Percentiles rank a stretch among this genome's conserved stretches.
Evolutionary conservation across 192 early-diverging fungal genomes (phyloP).

Genomic region (Gigaspora rosea): DNA sequence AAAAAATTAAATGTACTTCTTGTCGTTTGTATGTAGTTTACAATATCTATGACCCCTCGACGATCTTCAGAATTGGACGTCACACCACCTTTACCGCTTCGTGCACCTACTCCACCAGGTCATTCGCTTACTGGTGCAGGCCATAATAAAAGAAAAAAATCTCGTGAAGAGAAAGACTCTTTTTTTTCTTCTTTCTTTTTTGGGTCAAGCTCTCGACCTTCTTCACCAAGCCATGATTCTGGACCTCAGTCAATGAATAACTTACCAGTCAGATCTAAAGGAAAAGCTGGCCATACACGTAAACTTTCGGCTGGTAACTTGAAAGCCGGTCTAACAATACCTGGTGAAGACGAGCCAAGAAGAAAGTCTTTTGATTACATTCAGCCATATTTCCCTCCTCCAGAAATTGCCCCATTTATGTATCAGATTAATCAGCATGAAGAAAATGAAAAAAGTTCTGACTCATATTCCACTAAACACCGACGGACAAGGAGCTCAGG

Average conservation of each 20-base stretch:
- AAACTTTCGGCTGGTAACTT: no score
- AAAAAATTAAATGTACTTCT: background rate
- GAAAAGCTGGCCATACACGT: no score
- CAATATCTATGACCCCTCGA: background rate
- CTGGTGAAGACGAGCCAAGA: constrained; percentile 7
- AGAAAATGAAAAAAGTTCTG: background rate
- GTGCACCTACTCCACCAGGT: background rate
- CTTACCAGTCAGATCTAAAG: no score
- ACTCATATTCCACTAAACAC: background rate
- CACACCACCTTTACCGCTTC: constrained; percentile 13
- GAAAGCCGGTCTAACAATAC: background rate
- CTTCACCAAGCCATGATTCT: constrained; percentile 8
- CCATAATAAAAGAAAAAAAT: constrained; percentile 29
- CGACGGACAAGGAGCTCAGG: constrained; percentile 12
- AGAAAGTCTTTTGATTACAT: constrained; percentile 27
- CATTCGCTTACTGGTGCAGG: background rate
- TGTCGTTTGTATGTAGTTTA: background rate
- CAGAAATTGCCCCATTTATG: constrained; percentile 26
- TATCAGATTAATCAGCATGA: background rate
- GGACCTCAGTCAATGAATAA: no score
- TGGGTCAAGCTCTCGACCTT: constrained; percentile 19
- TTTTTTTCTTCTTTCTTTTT: constrained; percentile 1
- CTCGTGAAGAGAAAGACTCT: constrained; percentile 24
- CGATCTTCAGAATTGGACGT: constrained; percentile 29
- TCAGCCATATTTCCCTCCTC: constrained; percentile 22